Evolutionary conservation across 192 early-diverging fungal genomes (phyloP).

Genomic region (Funneliformis mosseae): DNA sequence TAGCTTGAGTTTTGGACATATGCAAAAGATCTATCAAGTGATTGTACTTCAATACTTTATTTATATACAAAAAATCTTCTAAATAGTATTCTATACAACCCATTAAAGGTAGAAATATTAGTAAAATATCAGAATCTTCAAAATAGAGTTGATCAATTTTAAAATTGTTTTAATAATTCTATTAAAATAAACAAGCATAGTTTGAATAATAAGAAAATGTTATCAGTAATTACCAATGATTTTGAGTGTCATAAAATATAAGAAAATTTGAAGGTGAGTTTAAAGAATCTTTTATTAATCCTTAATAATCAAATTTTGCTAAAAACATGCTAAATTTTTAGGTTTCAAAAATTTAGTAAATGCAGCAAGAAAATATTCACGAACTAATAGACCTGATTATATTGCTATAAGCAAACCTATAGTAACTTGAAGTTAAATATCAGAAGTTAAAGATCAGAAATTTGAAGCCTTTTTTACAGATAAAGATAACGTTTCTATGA

Average conservation of each 20-base stretch:
- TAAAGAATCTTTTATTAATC: background rate
- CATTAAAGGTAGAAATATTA: background rate
- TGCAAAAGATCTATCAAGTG: background rate
- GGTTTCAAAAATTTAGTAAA: background rate
- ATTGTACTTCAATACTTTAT: background rate
- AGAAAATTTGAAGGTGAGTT: background rate
- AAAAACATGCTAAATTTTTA: no score
- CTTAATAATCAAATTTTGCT: background rate
- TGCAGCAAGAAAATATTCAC: background rate
- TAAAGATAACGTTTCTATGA: constrained; percentile 15
- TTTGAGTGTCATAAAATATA: background rate
- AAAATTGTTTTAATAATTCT: background rate
- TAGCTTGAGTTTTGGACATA: background rate
- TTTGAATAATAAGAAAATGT: background rate
- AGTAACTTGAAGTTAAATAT: background rate
- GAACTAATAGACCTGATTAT: background rate
- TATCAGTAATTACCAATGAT: constrained; percentile 3
- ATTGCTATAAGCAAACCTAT: background rate
- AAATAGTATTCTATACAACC: background rate
- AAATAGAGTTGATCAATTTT: background rate
- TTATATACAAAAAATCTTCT: background rate
- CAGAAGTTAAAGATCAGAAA: background rate
- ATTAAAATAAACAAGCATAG: background rate
- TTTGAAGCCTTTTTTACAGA: background rate
- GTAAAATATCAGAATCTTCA: background rate